phyloP scores from a whole-genome alignment of 2,329 filamentous ascomycete genomes.

The Pseudocercospora musae region DNA sequence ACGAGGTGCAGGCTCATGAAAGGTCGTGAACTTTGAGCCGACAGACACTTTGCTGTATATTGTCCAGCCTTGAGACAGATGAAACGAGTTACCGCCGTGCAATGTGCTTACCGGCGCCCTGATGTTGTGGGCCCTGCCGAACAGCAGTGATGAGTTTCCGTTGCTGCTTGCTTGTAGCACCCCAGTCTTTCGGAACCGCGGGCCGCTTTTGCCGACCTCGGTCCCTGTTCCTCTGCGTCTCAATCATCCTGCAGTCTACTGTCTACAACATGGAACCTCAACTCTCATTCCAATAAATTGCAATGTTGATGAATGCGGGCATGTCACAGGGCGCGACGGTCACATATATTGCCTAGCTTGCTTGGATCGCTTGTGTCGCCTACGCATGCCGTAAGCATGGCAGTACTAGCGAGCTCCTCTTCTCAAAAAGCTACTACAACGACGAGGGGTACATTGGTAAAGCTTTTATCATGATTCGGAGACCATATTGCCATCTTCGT shows the following conservation, averaged over 20 bases:
- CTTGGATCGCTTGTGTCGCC: neutral
- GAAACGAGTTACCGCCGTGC: too few relatives aligned
- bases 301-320: too few relatives aligned
- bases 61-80: neutral
- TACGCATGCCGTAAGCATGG: neutral
- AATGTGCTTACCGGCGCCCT: neutral
- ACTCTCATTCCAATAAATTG: too few relatives aligned
- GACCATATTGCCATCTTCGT: neutral
- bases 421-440: neutral
- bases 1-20: neutral
- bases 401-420: neutral
- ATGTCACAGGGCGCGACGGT: too few relatives aligned
- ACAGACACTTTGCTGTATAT: neutral
- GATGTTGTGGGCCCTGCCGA: neutral
- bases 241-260: neutral
- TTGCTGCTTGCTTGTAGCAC: neutral
- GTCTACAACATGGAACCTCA: neutral
- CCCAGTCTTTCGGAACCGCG: neutral
- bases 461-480: neutral
- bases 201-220: neutral
- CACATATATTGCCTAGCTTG: neutral
- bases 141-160: neutral
- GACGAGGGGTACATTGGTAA: conserved; percentile 1
- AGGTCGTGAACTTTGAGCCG: neutral
- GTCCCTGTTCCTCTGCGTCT: neutral